Conservation (phyloP, 768 basidiomycete species). For the Mycena olivaceomarginata region DNA sequence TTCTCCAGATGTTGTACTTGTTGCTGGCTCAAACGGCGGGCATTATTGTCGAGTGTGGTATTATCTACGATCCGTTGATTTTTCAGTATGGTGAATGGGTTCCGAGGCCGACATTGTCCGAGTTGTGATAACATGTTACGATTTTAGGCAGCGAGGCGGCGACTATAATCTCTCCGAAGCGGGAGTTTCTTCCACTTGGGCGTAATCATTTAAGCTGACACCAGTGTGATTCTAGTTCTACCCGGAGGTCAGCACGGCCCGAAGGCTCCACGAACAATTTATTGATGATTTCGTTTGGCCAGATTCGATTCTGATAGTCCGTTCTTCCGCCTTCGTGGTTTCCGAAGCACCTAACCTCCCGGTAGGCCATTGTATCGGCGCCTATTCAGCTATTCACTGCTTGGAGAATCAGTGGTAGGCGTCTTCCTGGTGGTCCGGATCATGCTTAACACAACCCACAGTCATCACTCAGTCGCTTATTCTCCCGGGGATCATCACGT, state of each 20-base stretch:
- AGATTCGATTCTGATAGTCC: constrained; percentile 35
- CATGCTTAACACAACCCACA: not conserved
- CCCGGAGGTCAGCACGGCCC: constrained; percentile 17
- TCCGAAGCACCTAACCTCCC: not conserved
- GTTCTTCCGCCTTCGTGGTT: not conserved
- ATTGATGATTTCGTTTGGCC: not conserved
- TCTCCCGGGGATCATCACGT: constrained; percentile 13
- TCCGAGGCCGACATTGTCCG: not conserved
- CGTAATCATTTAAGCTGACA: not conserved
- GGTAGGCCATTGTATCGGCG: constrained; percentile 28
- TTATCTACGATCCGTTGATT: constrained; percentile 34
- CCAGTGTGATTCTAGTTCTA: not conserved
- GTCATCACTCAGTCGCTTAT: constrained; percentile 32
- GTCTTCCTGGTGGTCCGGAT: not conserved
- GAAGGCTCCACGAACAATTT: not conserved
- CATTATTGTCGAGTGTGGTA: constrained; percentile 30
- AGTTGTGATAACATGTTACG: not conserved
- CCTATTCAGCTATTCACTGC: constrained; percentile 40
- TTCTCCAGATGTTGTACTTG: constrained; percentile 38
- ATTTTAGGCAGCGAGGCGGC: constrained; percentile 9
- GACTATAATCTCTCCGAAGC: not conserved
- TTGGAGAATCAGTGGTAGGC: constrained; percentile 33
- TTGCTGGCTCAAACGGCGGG: constrained; percentile 29
- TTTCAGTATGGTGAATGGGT: constrained; percentile 20
- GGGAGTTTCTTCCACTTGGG: constrained; percentile 1